Evolutionary conservation across 805 yeast species (phyloP).

Genomic region (Brettanomyces naardenensis): DNA sequence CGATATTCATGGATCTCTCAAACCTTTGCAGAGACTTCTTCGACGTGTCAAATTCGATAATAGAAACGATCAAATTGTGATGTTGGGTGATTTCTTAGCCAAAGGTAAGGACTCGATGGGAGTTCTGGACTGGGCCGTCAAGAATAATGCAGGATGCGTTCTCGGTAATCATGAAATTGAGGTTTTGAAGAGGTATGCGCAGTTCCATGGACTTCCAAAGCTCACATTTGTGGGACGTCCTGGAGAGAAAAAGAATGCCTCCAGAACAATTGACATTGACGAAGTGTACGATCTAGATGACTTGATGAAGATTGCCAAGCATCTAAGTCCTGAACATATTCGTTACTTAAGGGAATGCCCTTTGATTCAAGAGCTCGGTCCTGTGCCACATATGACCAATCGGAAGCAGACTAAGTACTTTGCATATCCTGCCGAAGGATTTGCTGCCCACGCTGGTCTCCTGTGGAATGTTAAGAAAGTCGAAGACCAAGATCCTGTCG

Average conservation of each 20-base stretch:
- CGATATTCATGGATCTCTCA: conserved; percentile 78
- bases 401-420: conserved; percentile 16
- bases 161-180: conserved; percentile 87
- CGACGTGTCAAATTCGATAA: conserved; percentile 37
- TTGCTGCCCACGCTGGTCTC: conserved; percentile 82
- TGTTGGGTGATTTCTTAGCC: conserved; percentile 79
- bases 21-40: conserved; percentile 46
- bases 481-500: conserved; percentile 51
- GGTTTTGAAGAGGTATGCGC: conserved; percentile 57
- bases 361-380: conserved; percentile 53
- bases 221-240: conserved; percentile 14
- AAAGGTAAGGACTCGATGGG: conserved; percentile 75
- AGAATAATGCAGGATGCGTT: conserved; percentile 58
- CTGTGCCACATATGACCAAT: conserved; percentile 38
- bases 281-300: conserved; percentile 28
- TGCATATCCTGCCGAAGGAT: conserved; percentile 26
- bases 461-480: conserved; percentile 50
- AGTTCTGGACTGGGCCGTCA: conserved; percentile 59
- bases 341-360: conserved; percentile 56
- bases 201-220: conserved; percentile 39
- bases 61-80: conserved; percentile 48
- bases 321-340: conserved; percentile 52
- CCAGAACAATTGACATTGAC: conserved; percentile 7
- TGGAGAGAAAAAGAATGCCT: neutral
- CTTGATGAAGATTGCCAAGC: conserved; percentile 40